phyloP scores from a whole-genome alignment of 164 flowering plant species.

The Malania oleifera region DNA sequence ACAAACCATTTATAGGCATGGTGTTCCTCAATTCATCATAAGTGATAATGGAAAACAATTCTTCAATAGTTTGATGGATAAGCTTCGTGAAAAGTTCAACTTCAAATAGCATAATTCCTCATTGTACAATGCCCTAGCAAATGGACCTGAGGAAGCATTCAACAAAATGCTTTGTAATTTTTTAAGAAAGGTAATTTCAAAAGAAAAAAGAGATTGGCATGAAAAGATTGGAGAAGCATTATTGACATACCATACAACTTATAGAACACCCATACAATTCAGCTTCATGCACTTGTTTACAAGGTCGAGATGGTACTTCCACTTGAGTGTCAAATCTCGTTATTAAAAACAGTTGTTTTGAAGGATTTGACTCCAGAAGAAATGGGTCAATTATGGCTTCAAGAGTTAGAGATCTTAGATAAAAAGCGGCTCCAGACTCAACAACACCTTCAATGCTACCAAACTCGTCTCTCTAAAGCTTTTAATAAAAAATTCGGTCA shows the following conservation, averaged over 20 bases:
- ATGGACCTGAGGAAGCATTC: slow-evolving; percentile 10
- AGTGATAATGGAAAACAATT: too few relatives aligned
- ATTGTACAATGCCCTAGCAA: slow-evolving; percentile 14
- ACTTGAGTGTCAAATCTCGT: slow-evolving; percentile 4
- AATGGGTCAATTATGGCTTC: background rate
- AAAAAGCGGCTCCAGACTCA: slow-evolving; percentile 11
- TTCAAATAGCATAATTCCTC: slow-evolving; percentile 10
- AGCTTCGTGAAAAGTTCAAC: slow-evolving; percentile 6
- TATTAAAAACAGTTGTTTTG: slow-evolving; percentile 3
- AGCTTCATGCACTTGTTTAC: slow-evolving; percentile 9
- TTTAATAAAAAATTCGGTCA: slow-evolving; percentile 11
- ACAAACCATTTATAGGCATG: slow-evolving; percentile 5
- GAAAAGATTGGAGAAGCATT: slow-evolving; percentile 11
- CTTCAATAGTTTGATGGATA: background rate
- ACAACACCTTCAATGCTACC: slow-evolving; percentile 8
- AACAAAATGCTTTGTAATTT: slow-evolving; percentile 13
- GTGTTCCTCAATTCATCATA: slow-evolving; percentile 2
- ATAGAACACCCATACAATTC: slow-evolving; percentile 8
- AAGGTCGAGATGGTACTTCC: slow-evolving; percentile 1
- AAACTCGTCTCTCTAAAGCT: slow-evolving; percentile 1
- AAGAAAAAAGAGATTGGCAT: slow-evolving; percentile 11
- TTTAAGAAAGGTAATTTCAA: slow-evolving; percentile 1
- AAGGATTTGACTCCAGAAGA: slow-evolving; percentile 2
- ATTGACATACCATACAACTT: slow-evolving; percentile 9
- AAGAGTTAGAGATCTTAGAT: slow-evolving; percentile 8